Base-by-base conservation (phyloP, 768 basidiomycete species). In the Boletellus sp. region DNA sequence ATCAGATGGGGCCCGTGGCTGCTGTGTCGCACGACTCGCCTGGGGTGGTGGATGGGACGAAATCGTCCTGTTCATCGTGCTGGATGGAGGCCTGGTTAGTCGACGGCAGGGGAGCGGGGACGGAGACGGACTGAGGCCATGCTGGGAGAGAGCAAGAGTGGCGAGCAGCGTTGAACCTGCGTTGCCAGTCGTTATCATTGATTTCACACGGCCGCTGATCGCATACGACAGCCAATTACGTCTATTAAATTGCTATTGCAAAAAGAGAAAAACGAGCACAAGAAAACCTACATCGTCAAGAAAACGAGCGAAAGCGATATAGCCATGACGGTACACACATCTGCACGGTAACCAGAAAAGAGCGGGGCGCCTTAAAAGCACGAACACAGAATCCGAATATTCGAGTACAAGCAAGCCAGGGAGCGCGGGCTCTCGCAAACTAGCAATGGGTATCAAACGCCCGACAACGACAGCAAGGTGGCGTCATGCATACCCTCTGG, bases 61-160 rank as follows among this genome's bases (percentile, higher is more conserved):
- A 75, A 61, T 91, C 88, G 33, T 84, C 84, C 48, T 80, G 78
- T 52, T 90, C 87, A 12, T 88, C 81, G 56, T 77, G 58, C 74
- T 78, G 47, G 58, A 35, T 38, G 47, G 35, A 11, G 35, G 9
- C 17, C 44, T 40, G 16, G 54, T 55, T 19, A 47, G 39, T 39
- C 37, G n/a, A 47, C 28, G 35, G 23, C 6, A 5, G 34, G 20
- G 13, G 20, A 42, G 17, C 22, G 34, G 37, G n/a, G 28, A 22
- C 23, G 47, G 19, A 38, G 45, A 74, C 79, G 61, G 59, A 81
- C 79, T 53, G 72, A 63, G 57, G 81, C 75, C 83, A 84, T 84
- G 63, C 67, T 70, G 60, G 59, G 43, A 35, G 48, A 53, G 41
- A 48, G 47, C 48, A 60, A 56, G 35, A 32, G 38, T 53, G 47